Conservation (phyloP, 2,329 filamentous ascomycete genomes). For the Neonectria magnoliae region DNA sequence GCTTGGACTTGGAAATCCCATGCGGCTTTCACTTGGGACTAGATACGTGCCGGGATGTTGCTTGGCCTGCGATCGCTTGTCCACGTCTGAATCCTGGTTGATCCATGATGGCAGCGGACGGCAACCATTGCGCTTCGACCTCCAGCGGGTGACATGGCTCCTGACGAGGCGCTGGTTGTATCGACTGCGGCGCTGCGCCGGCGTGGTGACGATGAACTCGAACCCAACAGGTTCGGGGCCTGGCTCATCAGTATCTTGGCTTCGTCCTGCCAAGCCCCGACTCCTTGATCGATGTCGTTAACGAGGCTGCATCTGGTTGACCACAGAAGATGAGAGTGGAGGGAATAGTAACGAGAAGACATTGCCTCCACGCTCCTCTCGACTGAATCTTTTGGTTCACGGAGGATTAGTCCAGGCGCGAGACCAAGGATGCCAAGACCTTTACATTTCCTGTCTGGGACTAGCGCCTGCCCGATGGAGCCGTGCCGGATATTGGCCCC, state of each 20-base stretch:
- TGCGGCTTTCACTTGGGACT: constrained; percentile 21
- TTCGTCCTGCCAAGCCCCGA: background rate
- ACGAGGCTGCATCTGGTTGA: background rate
- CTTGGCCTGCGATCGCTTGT: background rate
- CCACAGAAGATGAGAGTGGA: background rate
- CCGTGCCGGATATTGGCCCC: background rate
- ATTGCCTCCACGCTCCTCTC: background rate
- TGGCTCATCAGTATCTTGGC: background rate
- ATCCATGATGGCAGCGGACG: constrained; percentile 30
- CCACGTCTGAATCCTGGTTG: background rate
- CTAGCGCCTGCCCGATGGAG: background rate
- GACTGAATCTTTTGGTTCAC: background rate
- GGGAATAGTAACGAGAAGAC: background rate
- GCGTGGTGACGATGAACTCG: constrained; percentile 21
- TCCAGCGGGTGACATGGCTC: constrained; percentile 24
- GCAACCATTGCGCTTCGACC: background rate
- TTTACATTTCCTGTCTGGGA: constrained; percentile 1
- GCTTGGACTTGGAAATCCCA: constrained; percentile 20
- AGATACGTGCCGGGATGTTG: background rate
- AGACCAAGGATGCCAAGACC: background rate
- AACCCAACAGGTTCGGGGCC: constrained; percentile 8
- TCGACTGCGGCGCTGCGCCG: background rate
- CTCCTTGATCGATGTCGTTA: background rate
- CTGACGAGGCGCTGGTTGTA: constrained; percentile 7
- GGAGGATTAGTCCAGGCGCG: background rate